These are phyloP conservation scores for Fusarium buharicum DNA, from an alignment of 2,329 filamentous ascomycete genomes.

Conservation along the genomic window DNA sequence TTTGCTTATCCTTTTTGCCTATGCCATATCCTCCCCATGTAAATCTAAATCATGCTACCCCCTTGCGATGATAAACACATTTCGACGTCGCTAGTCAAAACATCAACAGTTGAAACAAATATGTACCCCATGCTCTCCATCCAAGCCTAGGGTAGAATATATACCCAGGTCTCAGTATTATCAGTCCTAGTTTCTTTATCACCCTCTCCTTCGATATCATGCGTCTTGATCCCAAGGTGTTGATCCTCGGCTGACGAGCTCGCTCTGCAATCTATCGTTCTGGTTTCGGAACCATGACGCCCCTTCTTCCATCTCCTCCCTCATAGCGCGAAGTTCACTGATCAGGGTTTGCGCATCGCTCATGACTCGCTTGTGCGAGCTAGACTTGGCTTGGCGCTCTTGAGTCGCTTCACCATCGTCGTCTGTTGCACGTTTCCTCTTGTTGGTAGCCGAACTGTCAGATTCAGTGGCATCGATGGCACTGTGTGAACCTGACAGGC, in stretches of 20 bases:
- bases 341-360: conserved; percentile 55
- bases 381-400: conserved; percentile 31
- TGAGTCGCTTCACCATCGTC: conserved; percentile 38
- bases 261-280: conserved; percentile 55
- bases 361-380: conserved; percentile 55
- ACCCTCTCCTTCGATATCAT: conserved; percentile 28
- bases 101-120: conserved; percentile 23
- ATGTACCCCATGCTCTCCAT: conserved; percentile 26
- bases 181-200: conserved; percentile 4
- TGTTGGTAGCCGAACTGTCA: conserved; percentile 40
- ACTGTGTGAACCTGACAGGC: conserved; percentile 40
- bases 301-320: conserved; percentile 59
- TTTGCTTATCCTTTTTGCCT: conserved; percentile 23
- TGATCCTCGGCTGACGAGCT: conserved; percentile 48
- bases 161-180: conserved; percentile 31
- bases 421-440: conserved; percentile 49
- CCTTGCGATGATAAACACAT: conserved; percentile 16
- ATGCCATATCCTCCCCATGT: conserved; percentile 14
- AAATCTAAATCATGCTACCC: conserved; percentile 25
- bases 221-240: conserved; percentile 51
- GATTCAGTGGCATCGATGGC: conserved; percentile 11
- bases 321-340: conserved; percentile 55
- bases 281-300: conserved; percentile 60
- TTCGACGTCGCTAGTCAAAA: conserved; percentile 33
- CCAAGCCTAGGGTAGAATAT: conserved; percentile 43